A percentile compares a stretch with the other conserved stretches of the same genome.
These are phyloP conservation scores for Brassica juncea DNA, from an alignment of 345 rosid species.

Conservation along the genomic window DNA sequence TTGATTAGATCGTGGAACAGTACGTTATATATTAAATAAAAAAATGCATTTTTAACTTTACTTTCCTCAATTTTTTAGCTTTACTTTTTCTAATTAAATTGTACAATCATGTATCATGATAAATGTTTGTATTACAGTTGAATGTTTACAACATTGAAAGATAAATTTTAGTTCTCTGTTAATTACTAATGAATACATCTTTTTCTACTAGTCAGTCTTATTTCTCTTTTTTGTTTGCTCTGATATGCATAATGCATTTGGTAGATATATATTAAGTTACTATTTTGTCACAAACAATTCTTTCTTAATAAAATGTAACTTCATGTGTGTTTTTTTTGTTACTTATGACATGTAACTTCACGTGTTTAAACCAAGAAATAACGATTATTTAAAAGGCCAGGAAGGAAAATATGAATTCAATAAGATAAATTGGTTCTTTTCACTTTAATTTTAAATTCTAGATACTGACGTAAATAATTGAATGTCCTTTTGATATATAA, in stretches of 20 bases:
- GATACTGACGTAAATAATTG: conserved; percentile 7
- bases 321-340: background rate
- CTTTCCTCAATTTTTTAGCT: background rate
- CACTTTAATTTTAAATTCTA: background rate
- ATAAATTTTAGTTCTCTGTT: background rate
- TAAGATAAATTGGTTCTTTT: background rate
- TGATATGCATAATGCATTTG: background rate
- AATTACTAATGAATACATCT: background rate
- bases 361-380: conserved; percentile 8
- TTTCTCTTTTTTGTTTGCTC: no score
- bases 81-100: background rate
- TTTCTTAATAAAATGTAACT: background rate
- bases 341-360: background rate
- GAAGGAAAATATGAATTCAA: background rate
- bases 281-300: background rate
- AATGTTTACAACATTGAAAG: background rate
- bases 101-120: background rate
- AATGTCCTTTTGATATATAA: background rate
- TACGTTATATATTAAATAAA: background rate
- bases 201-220: background rate
- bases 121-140: background rate
- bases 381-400: background rate
- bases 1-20: background rate
- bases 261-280: background rate
- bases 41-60: background rate